Percentiles rank a stretch among this genome's conserved stretches.
Evolutionary conservation across 2,329 filamentous ascomycete species (phyloP).

Genomic region (Lachnellula occidentalis): DNA sequence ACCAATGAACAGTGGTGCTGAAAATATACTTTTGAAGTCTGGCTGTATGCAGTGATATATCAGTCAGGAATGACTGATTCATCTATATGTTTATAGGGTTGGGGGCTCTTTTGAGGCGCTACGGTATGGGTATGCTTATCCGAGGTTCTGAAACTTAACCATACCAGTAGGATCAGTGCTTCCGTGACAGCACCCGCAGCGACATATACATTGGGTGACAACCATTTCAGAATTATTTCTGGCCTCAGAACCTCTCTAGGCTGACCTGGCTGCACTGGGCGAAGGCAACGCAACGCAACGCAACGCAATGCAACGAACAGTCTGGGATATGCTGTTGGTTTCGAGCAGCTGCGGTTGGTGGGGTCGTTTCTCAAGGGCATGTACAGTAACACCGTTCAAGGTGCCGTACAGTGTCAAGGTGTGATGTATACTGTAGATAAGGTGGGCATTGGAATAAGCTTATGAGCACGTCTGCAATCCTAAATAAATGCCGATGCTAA

Average conservation of each 20-base stretch:
- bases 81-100: not conserved
- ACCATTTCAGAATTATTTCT: too few relatives aligned
- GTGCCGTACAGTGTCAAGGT: too few relatives aligned
- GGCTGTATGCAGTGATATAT: not conserved
- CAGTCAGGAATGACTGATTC: not conserved
- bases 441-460: not conserved
- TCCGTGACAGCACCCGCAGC: not conserved
- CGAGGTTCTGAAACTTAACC: not conserved
- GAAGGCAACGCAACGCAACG: too few relatives aligned
- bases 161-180: not conserved
- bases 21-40: not conserved
- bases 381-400: too few relatives aligned
- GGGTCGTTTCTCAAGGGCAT: not conserved
- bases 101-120: not conserved
- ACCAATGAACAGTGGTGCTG: not conserved
- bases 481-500: not conserved
- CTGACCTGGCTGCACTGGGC: not conserved
- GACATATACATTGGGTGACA: not conserved
- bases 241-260: too few relatives aligned
- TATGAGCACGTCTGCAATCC: not conserved
- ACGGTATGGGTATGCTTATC: not conserved
- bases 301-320: not conserved
- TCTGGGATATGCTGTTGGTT: not conserved
- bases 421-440: not conserved
- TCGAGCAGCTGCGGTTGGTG: too few relatives aligned